These are phyloP conservation scores for Aspergillus saccharolyticus DNA, from an alignment of 495 filamentous ascomycete genomes.

Conservation along the genomic window DNA sequence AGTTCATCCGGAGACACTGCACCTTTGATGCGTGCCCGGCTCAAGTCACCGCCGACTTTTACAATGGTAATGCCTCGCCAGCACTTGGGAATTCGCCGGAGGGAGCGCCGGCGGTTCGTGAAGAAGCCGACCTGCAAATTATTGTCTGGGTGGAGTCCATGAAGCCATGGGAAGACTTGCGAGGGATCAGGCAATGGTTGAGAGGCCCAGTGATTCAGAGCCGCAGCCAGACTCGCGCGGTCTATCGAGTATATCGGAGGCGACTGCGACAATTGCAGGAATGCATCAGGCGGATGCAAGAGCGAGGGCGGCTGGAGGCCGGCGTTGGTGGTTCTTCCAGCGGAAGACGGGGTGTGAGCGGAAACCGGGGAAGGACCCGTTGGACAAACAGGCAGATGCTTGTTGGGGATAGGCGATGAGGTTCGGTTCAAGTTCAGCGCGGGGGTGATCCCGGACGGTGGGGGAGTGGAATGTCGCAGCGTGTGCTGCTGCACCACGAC, in stretches of 20 bases:
- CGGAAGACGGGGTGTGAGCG: slow-evolving; percentile 46
- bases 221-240: slow-evolving; percentile 59
- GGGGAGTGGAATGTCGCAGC: slow-evolving; percentile 44
- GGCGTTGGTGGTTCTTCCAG: slow-evolving; percentile 44
- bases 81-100: slow-evolving; percentile 70
- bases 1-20: slow-evolving; percentile 78
- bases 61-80: slow-evolving; percentile 80
- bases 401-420: slow-evolving; percentile 74
- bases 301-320: slow-evolving; percentile 56
- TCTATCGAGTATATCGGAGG: slow-evolving; percentile 70
- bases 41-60: slow-evolving; percentile 80
- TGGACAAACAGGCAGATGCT: slow-evolving; percentile 81
- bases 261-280: slow-evolving; percentile 48
- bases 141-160: slow-evolving; percentile 88
- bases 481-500: slow-evolving; percentile 47
- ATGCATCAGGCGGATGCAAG: slow-evolving; percentile 68
- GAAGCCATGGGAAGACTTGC: slow-evolving; percentile 93
- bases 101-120: slow-evolving; percentile 63
- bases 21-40: slow-evolving; percentile 72
- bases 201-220: slow-evolving; percentile 66
- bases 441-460: slow-evolving; percentile 34
- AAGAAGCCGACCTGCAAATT: slow-evolving; percentile 88
- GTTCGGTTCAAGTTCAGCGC: slow-evolving; percentile 39
- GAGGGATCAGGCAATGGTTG: slow-evolving; percentile 79
- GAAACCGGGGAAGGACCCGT: slow-evolving; percentile 61